Evolutionary conservation across 2,329 filamentous ascomycete genomes (phyloP), one percentile per base, ranked within the genome.

Genomic region (Sporothrix brunneoviolacea): DNA sequence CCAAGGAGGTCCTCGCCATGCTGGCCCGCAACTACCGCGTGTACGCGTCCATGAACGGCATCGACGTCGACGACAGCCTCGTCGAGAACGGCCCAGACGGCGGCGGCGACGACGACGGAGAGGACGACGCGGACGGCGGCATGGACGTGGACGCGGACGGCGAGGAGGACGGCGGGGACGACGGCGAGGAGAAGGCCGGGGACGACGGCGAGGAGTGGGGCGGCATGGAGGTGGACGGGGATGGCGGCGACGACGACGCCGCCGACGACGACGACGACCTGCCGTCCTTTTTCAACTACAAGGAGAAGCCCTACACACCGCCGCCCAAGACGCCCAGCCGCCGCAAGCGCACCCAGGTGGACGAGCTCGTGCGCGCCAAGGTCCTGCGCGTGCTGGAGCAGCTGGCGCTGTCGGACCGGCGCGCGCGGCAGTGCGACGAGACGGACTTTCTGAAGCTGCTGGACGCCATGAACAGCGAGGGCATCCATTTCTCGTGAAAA

Each of bases 261-360:
- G 75, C 77, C n/a, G 75, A 70, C 1, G 79, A 80, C 15, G 70
- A 78, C 1, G 84, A 91, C 48, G 86, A 90, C 53, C 71, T 84
- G n/a, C 88, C 88, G 0, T 80, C 86, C 15, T 94, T 94, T 66
- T 94, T 95, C 74, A 85, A n/a, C n/a, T n/a, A n/a, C n/a, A n/a
- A 88, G 61, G 82, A 89, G 58, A 67, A 28, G 62, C 64, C 7
- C 60, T 62, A n/a, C 64, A 65, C 19, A 60, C 61, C 65, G 13
- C 62, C 69, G 19, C 66, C 64, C 28, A 84, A 83, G 66, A 83
- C 79, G 43, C 84, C 83, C 70, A 71, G 79, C 73, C 71, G 82
- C 62, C 86, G 86, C 67, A 86, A 80, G 70, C 89, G 86, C 72
- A 88, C 87, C 8, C 88, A 85, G 64, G 82, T 94, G 3, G 81